Conservation (phyloP, 2,329 filamentous ascomycete genomes). For the Pseudomassariella vexata region DNA sequence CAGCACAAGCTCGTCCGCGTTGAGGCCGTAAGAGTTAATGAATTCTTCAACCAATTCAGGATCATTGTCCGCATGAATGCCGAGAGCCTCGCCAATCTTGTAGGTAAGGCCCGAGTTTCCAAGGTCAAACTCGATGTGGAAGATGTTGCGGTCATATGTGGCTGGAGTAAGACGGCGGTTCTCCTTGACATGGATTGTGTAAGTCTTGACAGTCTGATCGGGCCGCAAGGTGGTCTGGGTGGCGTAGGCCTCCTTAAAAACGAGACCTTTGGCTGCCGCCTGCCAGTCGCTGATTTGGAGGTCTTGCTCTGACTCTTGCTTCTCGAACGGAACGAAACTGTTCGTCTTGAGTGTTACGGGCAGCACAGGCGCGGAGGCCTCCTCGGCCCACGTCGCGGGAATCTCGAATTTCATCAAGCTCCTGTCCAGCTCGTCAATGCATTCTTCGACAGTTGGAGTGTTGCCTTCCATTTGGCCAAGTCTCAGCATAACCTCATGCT, state of each 20-base stretch:
- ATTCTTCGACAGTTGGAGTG: conserved; percentile 42
- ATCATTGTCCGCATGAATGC: conserved; percentile 94
- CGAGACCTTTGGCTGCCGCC: conserved; percentile 76
- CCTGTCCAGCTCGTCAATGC: conserved; percentile 62
- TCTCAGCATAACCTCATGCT: conserved; percentile 59
- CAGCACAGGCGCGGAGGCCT: conserved; percentile 46
- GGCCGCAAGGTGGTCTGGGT: conserved; percentile 71
- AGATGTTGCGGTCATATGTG: conserved; percentile 96
- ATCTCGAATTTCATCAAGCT: conserved; percentile 69
- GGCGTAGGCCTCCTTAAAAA: conserved; percentile 91
- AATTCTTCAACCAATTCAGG: conserved; percentile 72
- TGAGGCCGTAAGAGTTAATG: conserved; percentile 82
- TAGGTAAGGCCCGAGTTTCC: conserved; percentile 88
- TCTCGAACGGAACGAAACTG: conserved; percentile 78
- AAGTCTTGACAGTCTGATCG: conserved; percentile 80
- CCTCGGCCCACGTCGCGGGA: conserved; percentile 71
- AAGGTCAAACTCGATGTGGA: conserved; percentile 98
- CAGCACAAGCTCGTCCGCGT: conserved; percentile 80
- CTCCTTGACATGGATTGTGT: conserved; percentile 85
- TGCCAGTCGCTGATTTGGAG: conserved; percentile 70
- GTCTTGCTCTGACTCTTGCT: conserved; percentile 64
- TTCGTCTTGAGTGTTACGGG: conserved; percentile 64
- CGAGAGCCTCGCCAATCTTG: conserved; percentile 94
- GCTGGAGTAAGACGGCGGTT: conserved; percentile 85
- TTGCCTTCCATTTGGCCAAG: conserved; percentile 55